These are phyloP conservation scores for Monosporascus sp. DNA, from an alignment of 2,329 filamentous ascomycete species.

Conservation along the genomic window DNA sequence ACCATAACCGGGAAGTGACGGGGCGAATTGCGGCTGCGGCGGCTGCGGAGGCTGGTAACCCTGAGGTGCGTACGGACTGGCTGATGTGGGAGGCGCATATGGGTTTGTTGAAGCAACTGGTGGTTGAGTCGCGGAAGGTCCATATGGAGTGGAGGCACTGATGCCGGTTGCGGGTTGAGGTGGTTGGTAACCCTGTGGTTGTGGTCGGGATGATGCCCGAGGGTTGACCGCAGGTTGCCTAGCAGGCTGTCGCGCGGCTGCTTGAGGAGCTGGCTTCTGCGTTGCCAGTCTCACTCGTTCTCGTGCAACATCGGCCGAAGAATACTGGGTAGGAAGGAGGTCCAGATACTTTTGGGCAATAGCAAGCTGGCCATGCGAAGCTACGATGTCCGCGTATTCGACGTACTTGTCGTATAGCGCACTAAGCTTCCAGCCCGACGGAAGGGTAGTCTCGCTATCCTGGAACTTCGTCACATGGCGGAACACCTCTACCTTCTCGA, in stretches of 20 bases:
- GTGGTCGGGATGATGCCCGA: slow-evolving; percentile 33
- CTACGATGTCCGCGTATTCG: slow-evolving; percentile 93
- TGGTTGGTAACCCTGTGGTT: slow-evolving; percentile 41
- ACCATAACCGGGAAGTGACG: slow-evolving; percentile 17
- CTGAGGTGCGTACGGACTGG: slow-evolving; percentile 30
- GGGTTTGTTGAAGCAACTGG: slow-evolving; percentile 36
- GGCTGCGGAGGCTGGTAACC: slow-evolving; percentile 53
- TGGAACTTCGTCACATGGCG: slow-evolving; percentile 87
- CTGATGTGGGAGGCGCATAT: slow-evolving; percentile 39
- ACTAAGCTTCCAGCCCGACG: slow-evolving; percentile 81
- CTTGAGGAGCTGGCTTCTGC: slow-evolving; percentile 43
- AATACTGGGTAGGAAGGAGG: slow-evolving; percentile 76
- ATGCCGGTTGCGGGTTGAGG: slow-evolving; percentile 30
- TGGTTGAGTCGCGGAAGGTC: slow-evolving; percentile 21
- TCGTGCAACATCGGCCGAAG: slow-evolving; percentile 79
- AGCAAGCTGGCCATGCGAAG: slow-evolving; percentile 78
- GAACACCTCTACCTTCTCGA: slow-evolving; percentile 98
- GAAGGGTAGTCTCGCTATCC: slow-evolving; percentile 66
- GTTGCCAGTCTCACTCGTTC: slow-evolving; percentile 82
- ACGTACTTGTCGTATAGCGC: slow-evolving; percentile 90
- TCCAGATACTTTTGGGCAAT: slow-evolving; percentile 89
- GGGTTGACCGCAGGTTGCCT: slow-evolving; percentile 16
- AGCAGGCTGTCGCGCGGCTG: slow-evolving; percentile 23
- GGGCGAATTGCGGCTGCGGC: slow-evolving; percentile 18
- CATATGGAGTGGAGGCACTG: slow-evolving; percentile 28